Conservation (phyloP, 1,284 basidiomycete species). For the Ganoderma multipileum region DNA sequence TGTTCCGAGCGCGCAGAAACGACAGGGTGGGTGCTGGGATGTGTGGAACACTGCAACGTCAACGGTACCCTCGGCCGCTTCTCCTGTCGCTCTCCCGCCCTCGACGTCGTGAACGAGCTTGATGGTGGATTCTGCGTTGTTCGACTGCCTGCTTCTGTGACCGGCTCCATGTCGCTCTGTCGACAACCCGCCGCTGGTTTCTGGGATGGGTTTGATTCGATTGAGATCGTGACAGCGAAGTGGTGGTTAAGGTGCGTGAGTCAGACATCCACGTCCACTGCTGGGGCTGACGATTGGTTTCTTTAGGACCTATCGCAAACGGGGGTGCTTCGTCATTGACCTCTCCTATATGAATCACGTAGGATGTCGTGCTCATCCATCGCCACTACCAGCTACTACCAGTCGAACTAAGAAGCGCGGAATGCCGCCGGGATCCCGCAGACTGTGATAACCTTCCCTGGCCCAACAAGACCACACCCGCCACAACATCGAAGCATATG, state of each 20-base stretch:
- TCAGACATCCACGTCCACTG: not conserved
- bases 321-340: not conserved
- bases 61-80: constrained; percentile 21
- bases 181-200: not conserved
- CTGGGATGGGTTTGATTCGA: not conserved
- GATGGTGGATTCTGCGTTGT: not conserved
- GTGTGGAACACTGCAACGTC: constrained; percentile 14
- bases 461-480: constrained; percentile 1
- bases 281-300: not conserved
- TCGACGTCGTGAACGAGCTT: not conserved
- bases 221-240: not conserved
- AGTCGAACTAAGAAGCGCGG: not conserved
- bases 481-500: constrained; percentile 3
- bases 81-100: constrained; percentile 12
- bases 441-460: constrained; percentile 6
- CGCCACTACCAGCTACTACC: not conserved
- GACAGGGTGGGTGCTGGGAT: constrained; percentile 7
- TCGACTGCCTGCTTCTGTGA: not conserved
- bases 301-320: not conserved
- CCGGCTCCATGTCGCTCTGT: not conserved
- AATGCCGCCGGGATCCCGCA: not conserved
- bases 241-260: constrained; percentile 1
- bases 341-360: not conserved
- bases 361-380: not conserved
- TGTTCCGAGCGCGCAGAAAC: constrained; percentile 23